Evolutionary conservation across 1,284 basidiomycete genomes (phyloP).

Genomic region (Sporisorium scitamineum): DNA sequence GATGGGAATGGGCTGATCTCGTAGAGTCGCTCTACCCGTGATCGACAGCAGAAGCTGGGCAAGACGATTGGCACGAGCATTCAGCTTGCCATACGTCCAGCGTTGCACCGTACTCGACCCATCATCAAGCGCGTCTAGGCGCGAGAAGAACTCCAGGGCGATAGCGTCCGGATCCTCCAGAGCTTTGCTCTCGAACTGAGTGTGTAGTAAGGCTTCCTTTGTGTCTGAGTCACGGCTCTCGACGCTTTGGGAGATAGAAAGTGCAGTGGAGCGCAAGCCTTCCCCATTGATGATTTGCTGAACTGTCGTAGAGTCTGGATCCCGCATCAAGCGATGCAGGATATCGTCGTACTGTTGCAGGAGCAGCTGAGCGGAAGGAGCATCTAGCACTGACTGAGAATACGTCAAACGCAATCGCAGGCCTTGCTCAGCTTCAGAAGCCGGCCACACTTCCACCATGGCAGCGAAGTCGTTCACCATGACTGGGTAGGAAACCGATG

Average conservation of each 20-base stretch:
- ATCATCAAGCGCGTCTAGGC: background rate
- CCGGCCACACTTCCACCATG: constrained; percentile 32
- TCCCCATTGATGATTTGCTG: constrained; percentile 6
- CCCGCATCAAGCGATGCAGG: constrained; percentile 7
- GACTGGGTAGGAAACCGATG: constrained; percentile 12
- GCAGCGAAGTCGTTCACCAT: constrained; percentile 34
- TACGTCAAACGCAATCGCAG: constrained; percentile 17
- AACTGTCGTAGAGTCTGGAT: constrained; percentile 8
- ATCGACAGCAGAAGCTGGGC: constrained; percentile 11
- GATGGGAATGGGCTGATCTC: constrained; percentile 21
- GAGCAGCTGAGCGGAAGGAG: constrained; percentile 12
- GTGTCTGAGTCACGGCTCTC: background rate
- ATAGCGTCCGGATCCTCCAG: background rate
- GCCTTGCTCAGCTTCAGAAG: background rate
- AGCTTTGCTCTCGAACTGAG: constrained; percentile 18
- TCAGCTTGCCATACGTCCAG: constrained; percentile 20
- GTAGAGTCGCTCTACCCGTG: constrained; percentile 3
- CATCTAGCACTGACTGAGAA: constrained; percentile 11
- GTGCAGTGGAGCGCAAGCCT: constrained; percentile 5
- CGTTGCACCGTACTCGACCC: background rate
- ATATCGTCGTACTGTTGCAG: constrained; percentile 24
- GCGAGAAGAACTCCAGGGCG: constrained; percentile 18
- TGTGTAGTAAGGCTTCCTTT: constrained; percentile 5
- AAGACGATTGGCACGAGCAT: constrained; percentile 6
- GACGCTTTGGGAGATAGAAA: background rate